A percentile compares a stretch with the other conserved stretches of the same genome.
Conservation (phyloP, 192 early-diverging fungal species). For the Thoreauomyces humboldtii region DNA sequence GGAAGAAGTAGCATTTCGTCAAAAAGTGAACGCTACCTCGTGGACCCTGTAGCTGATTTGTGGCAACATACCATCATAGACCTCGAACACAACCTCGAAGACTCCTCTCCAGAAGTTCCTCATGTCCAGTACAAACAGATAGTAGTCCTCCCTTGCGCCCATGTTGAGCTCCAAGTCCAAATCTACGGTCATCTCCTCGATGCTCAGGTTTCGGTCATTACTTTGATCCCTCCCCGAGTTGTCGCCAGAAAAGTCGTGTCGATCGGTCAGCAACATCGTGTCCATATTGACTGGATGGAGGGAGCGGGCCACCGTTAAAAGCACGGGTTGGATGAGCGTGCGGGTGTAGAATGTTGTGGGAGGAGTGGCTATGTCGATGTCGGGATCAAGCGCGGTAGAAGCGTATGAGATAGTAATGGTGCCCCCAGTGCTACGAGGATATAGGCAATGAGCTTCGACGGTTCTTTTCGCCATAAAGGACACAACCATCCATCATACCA, state of each 20-base stretch:
- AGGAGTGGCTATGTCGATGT: not conserved
- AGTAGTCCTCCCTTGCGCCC: slow-evolving; percentile 51
- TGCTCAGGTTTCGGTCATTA: slow-evolving; percentile 25
- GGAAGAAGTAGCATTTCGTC: not conserved
- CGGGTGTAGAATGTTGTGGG: slow-evolving; percentile 59
- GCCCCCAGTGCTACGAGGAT: slow-evolving; percentile 57
- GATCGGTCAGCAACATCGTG: slow-evolving; percentile 52
- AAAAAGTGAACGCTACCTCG: too few relatives aligned
- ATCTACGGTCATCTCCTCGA: slow-evolving; percentile 52
- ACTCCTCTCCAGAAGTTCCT: slow-evolving; percentile 68
- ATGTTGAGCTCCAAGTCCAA: slow-evolving; percentile 16
- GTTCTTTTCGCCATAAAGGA: too few relatives aligned
- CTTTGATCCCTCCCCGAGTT: not conserved
- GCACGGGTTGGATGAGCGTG: slow-evolving; percentile 62
- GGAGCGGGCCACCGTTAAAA: slow-evolving; percentile 67
- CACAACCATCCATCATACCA: too few relatives aligned
- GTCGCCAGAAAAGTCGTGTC: not conserved
- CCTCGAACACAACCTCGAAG: slow-evolving; percentile 70
- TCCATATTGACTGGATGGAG: slow-evolving; percentile 65
- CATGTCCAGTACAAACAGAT: slow-evolving; percentile 75
- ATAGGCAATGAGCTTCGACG: slow-evolving; percentile 5
- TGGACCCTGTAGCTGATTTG: too few relatives aligned
- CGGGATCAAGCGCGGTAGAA: slow-evolving; percentile 14
- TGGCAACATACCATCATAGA: slow-evolving; percentile 71
- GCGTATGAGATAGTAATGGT: slow-evolving; percentile 53